Evolutionary conservation across 768 basidiomycete species (phyloP), one percentile per base, ranked within the genome.

Genomic region (Guyanaporus albipodus): DNA sequence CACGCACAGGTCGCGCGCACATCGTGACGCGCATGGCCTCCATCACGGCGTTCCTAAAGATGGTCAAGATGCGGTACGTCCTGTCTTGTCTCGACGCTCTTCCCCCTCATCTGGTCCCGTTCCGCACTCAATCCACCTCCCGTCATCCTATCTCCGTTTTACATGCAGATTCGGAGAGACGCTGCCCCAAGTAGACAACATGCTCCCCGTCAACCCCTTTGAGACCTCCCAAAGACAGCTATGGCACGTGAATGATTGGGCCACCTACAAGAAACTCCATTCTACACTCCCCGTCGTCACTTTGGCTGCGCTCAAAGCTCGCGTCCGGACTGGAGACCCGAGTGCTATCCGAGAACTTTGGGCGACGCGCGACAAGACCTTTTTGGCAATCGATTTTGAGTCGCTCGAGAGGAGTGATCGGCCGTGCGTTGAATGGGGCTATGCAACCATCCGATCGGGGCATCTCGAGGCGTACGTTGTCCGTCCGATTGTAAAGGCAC

Each of bases 351-450:
- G 71, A 21, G 76, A 82, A 44, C 66, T 91, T 2, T 91, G 88
- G 88, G 75, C 74, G 10, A 70, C 68, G 50, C 74, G 68, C 44
- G 83, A 89, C 53, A 87, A 85, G 67, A 86, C 85, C 0, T 91
- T 85, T 62, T 60, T 91, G 41, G 78, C 85, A 0, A 67, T 91
- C 8, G 80, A 84, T 51, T 89, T 89, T 55, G 83, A 87, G 59
- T 82, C 79, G 73, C 82, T 76, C 28, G 89, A 91, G 58, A 75
- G 82, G 44, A 87, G 86, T 55, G 72, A 79, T 43, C 77, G 78
- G 43, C 76, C 78, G 37, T 79, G 80, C 52, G 60, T 88, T 38
- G 89, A 90, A 64, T 91, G 83, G 80, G 88, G 88, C 1, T 91
- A 91, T 67, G 84, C 89, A 23, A 85, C 85, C 10, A 76, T 88